A percentile compares a stretch with the other conserved stretches of the same genome.
Conservation (phyloP, 805 yeast species). For the Candida chilensis region DNA sequence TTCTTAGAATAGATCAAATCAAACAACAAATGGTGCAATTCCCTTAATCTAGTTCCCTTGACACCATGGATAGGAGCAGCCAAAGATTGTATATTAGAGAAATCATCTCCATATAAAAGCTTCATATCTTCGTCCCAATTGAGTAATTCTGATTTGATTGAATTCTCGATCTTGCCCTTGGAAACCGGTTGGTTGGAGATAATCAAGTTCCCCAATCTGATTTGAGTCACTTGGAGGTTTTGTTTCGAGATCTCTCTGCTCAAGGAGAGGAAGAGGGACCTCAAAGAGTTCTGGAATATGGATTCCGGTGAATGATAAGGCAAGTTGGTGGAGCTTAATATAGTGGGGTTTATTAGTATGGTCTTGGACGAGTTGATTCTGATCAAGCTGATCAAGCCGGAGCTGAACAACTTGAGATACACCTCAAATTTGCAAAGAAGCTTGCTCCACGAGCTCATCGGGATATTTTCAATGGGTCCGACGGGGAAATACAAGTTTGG, state of each 20-base stretch:
- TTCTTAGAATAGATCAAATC: constrained; percentile 20
- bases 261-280: constrained; percentile 20
- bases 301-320: constrained; percentile 63
- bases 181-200: constrained; percentile 12
- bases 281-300: constrained; percentile 37
- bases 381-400: constrained; percentile 46
- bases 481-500: constrained; percentile 64
- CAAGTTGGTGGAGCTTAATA: constrained; percentile 41
- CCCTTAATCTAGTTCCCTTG: constrained; percentile 20
- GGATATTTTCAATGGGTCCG: constrained; percentile 57
- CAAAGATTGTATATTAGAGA: constrained; percentile 18
- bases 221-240: constrained; percentile 24
- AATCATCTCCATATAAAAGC: constrained; percentile 18
- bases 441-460: constrained; percentile 41
- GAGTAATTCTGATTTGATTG: constrained; percentile 24
- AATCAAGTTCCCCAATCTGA: constrained; percentile 28
- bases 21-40: constrained; percentile 26
- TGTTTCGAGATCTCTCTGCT: constrained; percentile 25
- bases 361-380: constrained; percentile 41
- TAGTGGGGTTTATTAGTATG: constrained; percentile 44
- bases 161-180: constrained; percentile 12
- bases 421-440: constrained; percentile 35
- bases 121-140: constrained; percentile 27
- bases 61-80: constrained; percentile 19
- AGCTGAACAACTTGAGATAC: constrained; percentile 41